phyloP scores from a whole-genome alignment of 306 rosid species.

The Mucuna pruriens region DNA sequence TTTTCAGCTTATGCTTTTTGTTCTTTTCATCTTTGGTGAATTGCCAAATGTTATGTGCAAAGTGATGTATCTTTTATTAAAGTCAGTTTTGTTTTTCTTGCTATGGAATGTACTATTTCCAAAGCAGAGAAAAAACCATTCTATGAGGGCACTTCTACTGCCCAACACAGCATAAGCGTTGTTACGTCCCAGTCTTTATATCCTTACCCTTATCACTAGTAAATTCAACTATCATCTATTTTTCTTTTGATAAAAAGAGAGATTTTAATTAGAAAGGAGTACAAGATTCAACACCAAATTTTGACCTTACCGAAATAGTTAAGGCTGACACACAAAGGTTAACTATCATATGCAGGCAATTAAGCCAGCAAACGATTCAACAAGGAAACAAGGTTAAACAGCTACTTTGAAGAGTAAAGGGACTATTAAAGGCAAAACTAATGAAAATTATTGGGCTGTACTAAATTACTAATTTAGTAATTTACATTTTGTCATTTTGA shows the following conservation, averaged over 20 bases:
- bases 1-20: constrained; percentile 19
- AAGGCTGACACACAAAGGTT: neutral
- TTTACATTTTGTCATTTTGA: too few species aligned
- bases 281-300: neutral
- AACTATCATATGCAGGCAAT: neutral
- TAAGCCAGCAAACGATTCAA: neutral
- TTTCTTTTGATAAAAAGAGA: neutral
- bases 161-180: neutral
- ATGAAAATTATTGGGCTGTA: too few species aligned
- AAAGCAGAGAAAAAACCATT: neutral
- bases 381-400: neutral
- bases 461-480: too few species aligned
- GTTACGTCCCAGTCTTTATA: neutral
- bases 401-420: neutral
- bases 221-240: neutral
- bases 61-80: constrained; percentile 6
- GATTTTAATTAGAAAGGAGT: neutral
- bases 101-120: neutral
- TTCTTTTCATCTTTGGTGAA: neutral
- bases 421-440: neutral
- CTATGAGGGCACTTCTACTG: neutral
- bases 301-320: neutral
- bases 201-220: neutral
- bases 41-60: neutral
- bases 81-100: neutral